These are phyloP conservation scores for Cucurbita argyrosperma DNA, from an alignment of 306 rosid species.

Conservation along the genomic window DNA sequence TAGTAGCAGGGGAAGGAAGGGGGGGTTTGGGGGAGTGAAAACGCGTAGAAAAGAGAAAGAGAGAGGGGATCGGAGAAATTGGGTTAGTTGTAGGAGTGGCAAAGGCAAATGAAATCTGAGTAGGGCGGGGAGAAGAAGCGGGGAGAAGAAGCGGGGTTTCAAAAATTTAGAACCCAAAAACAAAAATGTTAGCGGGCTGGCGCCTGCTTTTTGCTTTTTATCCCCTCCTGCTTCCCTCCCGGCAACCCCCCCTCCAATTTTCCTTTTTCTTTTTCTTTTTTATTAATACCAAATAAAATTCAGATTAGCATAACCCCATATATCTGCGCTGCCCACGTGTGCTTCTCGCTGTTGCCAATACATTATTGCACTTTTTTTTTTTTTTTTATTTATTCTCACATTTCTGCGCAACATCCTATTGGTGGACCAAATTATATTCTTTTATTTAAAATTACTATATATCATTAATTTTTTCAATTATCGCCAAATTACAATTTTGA, in stretches of 20 bases:
- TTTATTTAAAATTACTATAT: no score
- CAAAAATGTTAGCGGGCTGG: constrained; percentile 21
- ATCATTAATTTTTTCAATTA: no score
- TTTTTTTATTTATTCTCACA: background rate
- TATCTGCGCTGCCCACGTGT: background rate
- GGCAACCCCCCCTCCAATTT: background rate
- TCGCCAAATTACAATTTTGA: no score
- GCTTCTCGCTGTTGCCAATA: background rate
- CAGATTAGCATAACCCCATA: background rate
- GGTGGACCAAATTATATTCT: no score
- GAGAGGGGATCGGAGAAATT: background rate
- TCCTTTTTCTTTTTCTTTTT: background rate
- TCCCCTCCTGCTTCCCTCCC: background rate
- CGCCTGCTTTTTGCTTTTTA: background rate
- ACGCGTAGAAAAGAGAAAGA: background rate
- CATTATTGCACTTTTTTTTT: background rate
- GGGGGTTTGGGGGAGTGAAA: background rate
- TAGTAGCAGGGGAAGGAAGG: background rate
- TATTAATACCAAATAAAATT: no score
- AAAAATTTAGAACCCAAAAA: constrained; percentile 25
- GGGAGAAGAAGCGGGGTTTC: constrained; percentile 8
- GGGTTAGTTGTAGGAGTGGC: background rate
- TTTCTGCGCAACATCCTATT: background rate
- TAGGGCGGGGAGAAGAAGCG: background rate
- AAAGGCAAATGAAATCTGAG: background rate